A percentile compares a stretch with the other conserved stretches of the same genome.
These are phyloP conservation scores for Leccinum imitatum DNA, from an alignment of 768 basidiomycete genomes.

Conservation along the genomic window DNA sequence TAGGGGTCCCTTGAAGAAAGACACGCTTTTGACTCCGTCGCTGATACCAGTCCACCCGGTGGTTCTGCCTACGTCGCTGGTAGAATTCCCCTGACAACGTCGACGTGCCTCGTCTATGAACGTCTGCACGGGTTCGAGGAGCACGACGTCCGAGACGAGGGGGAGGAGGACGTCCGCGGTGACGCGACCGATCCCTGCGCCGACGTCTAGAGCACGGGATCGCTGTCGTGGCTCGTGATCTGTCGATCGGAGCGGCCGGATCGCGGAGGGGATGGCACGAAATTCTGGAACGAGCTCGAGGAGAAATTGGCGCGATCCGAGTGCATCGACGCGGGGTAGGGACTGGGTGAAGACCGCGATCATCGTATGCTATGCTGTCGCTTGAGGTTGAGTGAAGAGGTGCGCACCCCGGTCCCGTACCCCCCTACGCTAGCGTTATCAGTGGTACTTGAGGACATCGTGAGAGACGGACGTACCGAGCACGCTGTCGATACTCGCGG, in stretches of 20 bases:
- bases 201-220: constrained; percentile 85
- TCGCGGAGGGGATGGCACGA: constrained; percentile 70
- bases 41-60: constrained; percentile 66
- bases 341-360: constrained; percentile 44
- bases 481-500: constrained; percentile 84
- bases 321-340: constrained; percentile 85
- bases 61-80: constrained; percentile 31
- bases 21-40: constrained; percentile 65
- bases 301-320: constrained; percentile 87
- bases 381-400: constrained; percentile 2
- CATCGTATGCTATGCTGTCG: neutral
- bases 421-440: constrained; percentile 37
- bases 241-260: constrained; percentile 46
- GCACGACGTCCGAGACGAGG: constrained; percentile 81
- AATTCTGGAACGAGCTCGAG: constrained; percentile 80
- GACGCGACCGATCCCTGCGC: constrained; percentile 92
- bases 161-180: constrained; percentile 87
- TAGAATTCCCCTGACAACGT: constrained; percentile 36
- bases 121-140: constrained; percentile 82
- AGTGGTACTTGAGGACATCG: constrained; percentile 11
- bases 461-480: constrained; percentile 50
- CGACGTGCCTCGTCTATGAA: constrained; percentile 75
- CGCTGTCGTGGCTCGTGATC: constrained; percentile 34
- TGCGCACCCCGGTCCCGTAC: constrained; percentile 53
- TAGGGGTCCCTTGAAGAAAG: constrained; percentile 75